Evolutionary conservation across 176 grass and related monocot genomes (phyloP).

Genomic region (Carex scoparia): DNA sequence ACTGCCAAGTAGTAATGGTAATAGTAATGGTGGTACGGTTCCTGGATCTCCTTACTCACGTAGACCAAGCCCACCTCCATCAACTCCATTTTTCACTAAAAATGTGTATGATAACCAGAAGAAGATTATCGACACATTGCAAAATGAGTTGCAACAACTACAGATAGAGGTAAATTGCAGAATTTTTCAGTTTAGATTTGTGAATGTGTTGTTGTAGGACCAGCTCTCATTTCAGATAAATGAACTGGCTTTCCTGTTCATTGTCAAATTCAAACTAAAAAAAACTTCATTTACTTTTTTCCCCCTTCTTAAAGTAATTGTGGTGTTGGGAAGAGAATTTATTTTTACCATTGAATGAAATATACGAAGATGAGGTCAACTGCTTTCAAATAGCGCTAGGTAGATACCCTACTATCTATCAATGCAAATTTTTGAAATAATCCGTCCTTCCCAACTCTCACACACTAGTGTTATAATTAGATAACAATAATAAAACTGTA

Average conservation of each 20-base stretch:
- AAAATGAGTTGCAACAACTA: constrained; percentile 62
- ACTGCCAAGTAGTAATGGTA: constrained; percentile 33
- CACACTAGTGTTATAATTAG: not conserved
- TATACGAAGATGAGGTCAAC: not conserved
- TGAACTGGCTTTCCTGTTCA: not conserved
- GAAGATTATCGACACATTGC: constrained; percentile 48
- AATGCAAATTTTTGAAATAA: not conserved
- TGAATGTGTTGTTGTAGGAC: not conserved
- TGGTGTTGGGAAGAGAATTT: not conserved
- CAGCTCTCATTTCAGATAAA: not conserved
- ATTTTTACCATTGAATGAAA: not conserved
- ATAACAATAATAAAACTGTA: not conserved
- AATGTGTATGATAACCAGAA: constrained; percentile 50
- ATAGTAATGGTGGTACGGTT: constrained; percentile 22
- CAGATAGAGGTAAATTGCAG: constrained; percentile 52
- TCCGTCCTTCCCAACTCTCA: no score
- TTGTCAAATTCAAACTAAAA: not conserved
- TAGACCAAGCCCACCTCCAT: constrained; percentile 39
- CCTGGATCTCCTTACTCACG: constrained; percentile 41
- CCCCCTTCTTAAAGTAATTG: not conserved
- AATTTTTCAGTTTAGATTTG: not conserved
- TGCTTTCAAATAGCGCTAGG: not conserved
- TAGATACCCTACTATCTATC: no score
- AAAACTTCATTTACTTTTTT: not conserved
- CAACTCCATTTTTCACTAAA: constrained; percentile 37